Evolutionary conservation across 2,329 filamentous ascomycete species (phyloP), one percentile per base, ranked within the genome.

Genomic region (Pseudopithomyces maydicus): DNA sequence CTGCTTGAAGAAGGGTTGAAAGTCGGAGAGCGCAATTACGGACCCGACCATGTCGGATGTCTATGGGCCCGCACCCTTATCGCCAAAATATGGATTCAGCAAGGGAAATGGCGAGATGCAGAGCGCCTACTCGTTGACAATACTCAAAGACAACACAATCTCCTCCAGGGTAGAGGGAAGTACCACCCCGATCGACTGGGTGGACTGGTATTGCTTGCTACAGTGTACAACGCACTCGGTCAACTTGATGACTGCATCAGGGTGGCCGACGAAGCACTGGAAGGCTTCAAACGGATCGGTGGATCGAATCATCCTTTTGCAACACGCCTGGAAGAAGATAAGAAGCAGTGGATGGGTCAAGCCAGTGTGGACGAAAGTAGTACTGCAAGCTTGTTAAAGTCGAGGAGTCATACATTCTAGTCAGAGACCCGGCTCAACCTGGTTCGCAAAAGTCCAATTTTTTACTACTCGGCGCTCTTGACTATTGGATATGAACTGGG

Each of bases 11-110:
- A 70, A 6, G 53, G 68, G 2, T 33, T 68, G 17, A 50, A 51
- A 8, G 59, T 70, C 19, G 67, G 60, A 4, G 59, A 59, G 26
- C 45, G 64, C 12, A 63, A 66, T 46, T 49, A 69, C 14, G 63
- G 59, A 5, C 44, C 52, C 36, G 54, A 62, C 17, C 67, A 71
- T 49, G 54, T 62, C 4, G 64, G 61, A 2, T 48, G 46, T 7
- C 60, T 71, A 14, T 60, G 32, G 32, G 54, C 47, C 26, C 41
- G 50, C 14, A 50, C 55, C 41, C 46, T 46, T 22, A 39, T 62
- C 22, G 56, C 52, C 8, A 45, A 33, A 6, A 43, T 59, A 6
- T 43, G 56, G 26, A 51, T 57, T 7, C 22, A 33, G 22, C 60
- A 63, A 43, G 29, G 43, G 33, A 45, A 58, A 26, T 63, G 55